A percentile compares a stretch with the other conserved stretches of the same genome.
phyloP scores from a whole-genome alignment of 2,329 filamentous ascomycete genomes.

The Pseudogymnoascus sp. region DNA sequence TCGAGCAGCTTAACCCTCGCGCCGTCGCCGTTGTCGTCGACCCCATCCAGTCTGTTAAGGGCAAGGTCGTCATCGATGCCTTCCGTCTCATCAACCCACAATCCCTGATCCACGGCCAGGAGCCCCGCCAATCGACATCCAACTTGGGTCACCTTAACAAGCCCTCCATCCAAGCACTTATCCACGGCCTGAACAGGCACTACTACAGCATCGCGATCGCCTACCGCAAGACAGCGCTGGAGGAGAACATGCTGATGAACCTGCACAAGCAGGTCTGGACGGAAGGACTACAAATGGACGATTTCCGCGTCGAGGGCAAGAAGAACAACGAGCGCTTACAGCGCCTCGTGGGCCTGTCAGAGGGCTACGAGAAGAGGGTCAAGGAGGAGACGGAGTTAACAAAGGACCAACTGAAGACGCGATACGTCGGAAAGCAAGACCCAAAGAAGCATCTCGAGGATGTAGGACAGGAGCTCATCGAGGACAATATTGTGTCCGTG shows the following conservation, averaged over 20 bases:
- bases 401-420: constrained; percentile 95
- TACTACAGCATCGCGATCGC: constrained; percentile 99
- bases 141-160: constrained; percentile 98
- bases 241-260: constrained; percentile 99
- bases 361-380: constrained; percentile 96
- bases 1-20: constrained; percentile 93
- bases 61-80: constrained; percentile 98
- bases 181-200: constrained; percentile 94
- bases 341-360: constrained; percentile 78
- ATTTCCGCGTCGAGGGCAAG: constrained; percentile 77
- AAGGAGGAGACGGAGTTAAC: constrained; percentile 97
- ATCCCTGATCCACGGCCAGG: constrained; percentile 94
- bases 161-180: constrained; percentile 97
- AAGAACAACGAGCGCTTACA: constrained; percentile 84
- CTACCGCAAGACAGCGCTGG: constrained; percentile 92
- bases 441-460: constrained; percentile 99
- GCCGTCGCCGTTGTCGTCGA: constrained; percentile 97
- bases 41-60: constrained; percentile 98
- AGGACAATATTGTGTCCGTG: constrained; percentile 99
- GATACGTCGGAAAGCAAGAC: constrained; percentile 97
- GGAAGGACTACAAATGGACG: constrained; percentile 91
- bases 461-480: constrained; percentile 91
- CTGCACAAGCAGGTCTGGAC: constrained; percentile 99
- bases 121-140: constrained; percentile 93
- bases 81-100: constrained; percentile 98